Base-by-base conservation (phyloP, 805 yeast species). In the Kodamaea hsintzibuensis region DNA sequence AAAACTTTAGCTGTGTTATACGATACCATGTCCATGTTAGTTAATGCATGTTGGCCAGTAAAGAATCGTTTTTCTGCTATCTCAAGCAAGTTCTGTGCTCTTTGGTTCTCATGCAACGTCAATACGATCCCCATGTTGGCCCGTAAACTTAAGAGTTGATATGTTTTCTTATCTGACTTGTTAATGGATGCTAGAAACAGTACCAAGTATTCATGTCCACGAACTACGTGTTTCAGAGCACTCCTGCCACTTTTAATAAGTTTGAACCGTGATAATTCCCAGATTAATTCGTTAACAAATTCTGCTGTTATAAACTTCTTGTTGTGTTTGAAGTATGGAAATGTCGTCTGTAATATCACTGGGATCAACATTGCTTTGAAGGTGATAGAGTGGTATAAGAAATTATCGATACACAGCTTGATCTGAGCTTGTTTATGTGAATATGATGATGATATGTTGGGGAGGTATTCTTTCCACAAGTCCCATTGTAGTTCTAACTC, bases 41-140 rank as follows among this genome's bases (percentile, higher is more conserved):
- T n/a, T 18, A 57, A 30, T 16, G 49, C 38, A 13, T 38, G 38
- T 19, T 44, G 47, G 6, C 57, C 56, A 1, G 39, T 35, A n/a
- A 60, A 59, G 52, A 58, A 68, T 18, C 62, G 65, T 9, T 57
- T 49, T 22, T 64, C 70, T 3, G 69, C 70, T n/a, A 67, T 58
- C 3, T 62, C 50, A 44, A 72, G 59, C 8, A 76, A 59, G 38
- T 56, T 57, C 19, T 53, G 49, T 1, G 77, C 72, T 38, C 71
- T 70, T 16, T 53, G 61, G 7, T 43, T 60, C 13, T 52, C 49
- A 5, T 63, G 56, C 4, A 74, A 60, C 0, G 75, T 67, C 17
- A 74, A 49, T 1, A 67, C 70, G 1, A 76, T 63, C 1, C 78
- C 80, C 70, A 76, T 66, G 53, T 69, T 65, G 1, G 74, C 77